Conservation (phyloP, 768 basidiomycete genomes). For the Tylopilus felleus region DNA sequence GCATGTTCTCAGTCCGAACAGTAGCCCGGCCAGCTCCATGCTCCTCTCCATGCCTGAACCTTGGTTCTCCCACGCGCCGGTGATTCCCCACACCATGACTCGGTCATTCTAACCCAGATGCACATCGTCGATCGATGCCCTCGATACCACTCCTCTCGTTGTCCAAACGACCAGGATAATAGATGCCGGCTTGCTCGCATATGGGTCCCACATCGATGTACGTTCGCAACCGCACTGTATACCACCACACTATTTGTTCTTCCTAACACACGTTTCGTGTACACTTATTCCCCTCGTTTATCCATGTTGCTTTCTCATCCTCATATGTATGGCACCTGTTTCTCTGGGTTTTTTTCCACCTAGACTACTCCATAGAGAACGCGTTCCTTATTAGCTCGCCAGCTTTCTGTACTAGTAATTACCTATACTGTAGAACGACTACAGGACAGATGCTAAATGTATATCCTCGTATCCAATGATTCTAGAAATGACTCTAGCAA, state of each 20-base stretch:
- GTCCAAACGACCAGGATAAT: neutral
- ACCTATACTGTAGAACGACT: constrained; percentile 14
- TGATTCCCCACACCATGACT: neutral
- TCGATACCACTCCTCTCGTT: neutral
- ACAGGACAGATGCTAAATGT: neutral
- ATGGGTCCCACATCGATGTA: constrained; percentile 7
- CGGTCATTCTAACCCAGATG: neutral
- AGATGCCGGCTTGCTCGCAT: neutral
- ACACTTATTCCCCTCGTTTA: constrained; percentile 4
- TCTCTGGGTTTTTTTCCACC: neutral
- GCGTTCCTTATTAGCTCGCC: constrained; percentile 1
- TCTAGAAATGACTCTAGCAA: constrained; percentile 4
- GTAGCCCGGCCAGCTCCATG: constrained; percentile 3
- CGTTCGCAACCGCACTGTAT: neutral
- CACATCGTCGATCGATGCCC: constrained; percentile 17
- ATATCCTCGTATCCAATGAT: neutral
- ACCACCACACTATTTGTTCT: constrained; percentile 4
- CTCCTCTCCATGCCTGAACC: constrained; percentile 26
- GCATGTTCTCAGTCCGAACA: constrained; percentile 9
- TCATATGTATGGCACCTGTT: neutral
- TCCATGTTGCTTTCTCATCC: neutral
- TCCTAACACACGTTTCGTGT: neutral
- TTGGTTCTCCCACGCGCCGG: constrained; percentile 12
- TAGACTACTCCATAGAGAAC: constrained; percentile 3
- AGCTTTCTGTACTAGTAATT: constrained; percentile 15